Evolutionary conservation across 1,284 basidiomycete species (phyloP), one percentile per base, ranked within the genome.

Genomic region (Schizophyllum amplum): DNA sequence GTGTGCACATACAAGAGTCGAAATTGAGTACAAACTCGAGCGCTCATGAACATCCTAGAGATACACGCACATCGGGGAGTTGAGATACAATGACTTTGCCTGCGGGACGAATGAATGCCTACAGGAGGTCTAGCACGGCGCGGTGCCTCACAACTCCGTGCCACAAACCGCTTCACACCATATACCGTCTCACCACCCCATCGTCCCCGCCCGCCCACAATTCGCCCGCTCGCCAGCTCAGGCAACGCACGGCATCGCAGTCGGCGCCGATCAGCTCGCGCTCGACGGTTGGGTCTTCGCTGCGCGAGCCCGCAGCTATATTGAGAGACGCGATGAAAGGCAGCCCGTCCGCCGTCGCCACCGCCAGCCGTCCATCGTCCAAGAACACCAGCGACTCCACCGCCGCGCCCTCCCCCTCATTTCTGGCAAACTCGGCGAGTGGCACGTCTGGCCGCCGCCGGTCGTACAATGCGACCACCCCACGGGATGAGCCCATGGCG

Each of bases 171-270:
- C 5, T 22, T 50, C 48, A 50, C 5, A 24, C 48, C 11, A 60
- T 24, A 66, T 83, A 84, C 60, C 73, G 66, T 61, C 81, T 71
- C 1, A 83, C 76, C 25, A 81, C 65, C 1, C 80, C 80, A 66
- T 84, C 83, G 62, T 87, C 83, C 50, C 80, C 78, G 11, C 80
- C 80, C 53, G 73, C 78, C 84, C 86, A 87, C 1, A 84, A 65
- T 33, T 78, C 66, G 4, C 70, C 64, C 26, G 62, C 60, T 54
- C 51, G 64, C 4, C 61, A 56, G 24, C 72, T 42, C 60, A 79
- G 51, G 70, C 67, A 49, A 63, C 73, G 67, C 33, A 79, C 74
- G 4, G 76, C 71, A 61, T 82, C 81, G 55, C 80, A 82, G 55
- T 83, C 78, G 23, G 71, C 69, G 4, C 81, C 82, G 0, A 77